Conservation (phyloP, 495 filamentous ascomycete species). For the Pseudoneurospora amorphoporcata region DNA sequence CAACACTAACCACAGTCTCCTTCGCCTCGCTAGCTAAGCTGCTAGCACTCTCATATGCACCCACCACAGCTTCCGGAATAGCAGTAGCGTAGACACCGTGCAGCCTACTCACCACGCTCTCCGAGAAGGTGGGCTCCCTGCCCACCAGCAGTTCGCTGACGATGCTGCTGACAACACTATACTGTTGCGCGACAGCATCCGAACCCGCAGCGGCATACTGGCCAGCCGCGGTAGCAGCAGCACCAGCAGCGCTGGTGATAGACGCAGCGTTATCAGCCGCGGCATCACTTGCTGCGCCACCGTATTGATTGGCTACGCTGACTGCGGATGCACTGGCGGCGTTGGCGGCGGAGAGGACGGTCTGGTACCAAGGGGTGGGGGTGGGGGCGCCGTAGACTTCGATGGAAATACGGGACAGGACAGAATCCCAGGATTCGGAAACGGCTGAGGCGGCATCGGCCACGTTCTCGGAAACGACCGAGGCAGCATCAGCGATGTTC, state of each 20-base stretch:
- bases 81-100: conserved; percentile 44
- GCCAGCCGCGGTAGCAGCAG: conserved; percentile 9
- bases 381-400: conserved; percentile 66
- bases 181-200: conserved; percentile 46
- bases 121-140: conserved; percentile 72
- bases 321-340: conserved; percentile 17
- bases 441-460: conserved; percentile 27
- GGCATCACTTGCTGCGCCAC: conserved; percentile 18
- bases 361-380: conserved; percentile 46
- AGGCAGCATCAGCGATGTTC: conserved; percentile 15
- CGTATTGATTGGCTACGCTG: conserved; percentile 15
- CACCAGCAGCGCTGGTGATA: conserved; percentile 35
- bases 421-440: conserved; percentile 50
- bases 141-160: conserved; percentile 68
- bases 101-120: conserved; percentile 66
- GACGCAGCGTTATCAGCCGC: conserved; percentile 25
- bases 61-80: background rate
- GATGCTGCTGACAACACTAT: conserved; percentile 57
- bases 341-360: conserved; percentile 22
- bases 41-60: conserved; percentile 11
- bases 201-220: conserved; percentile 46
- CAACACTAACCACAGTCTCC: conserved; percentile 15
- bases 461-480: conserved; percentile 14
- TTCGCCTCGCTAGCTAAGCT: conserved; percentile 27
- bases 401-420: conserved; percentile 56